phyloP scores from a whole-genome alignment of 495 filamentous ascomycete species.

The Staphylotrichum tortipilum region DNA sequence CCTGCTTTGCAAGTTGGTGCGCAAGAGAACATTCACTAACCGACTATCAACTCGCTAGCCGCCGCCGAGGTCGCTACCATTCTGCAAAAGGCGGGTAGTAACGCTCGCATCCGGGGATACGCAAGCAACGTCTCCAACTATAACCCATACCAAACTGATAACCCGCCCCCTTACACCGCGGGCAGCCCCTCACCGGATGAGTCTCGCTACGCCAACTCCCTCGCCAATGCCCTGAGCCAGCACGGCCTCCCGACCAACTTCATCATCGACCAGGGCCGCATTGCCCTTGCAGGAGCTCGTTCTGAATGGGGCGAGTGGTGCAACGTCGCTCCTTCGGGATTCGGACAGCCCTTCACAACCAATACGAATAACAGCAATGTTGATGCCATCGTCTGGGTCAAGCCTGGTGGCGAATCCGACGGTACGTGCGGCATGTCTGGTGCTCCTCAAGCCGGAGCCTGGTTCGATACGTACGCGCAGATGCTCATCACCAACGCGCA shows the following conservation, averaged over 20 bases:
- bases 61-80: conserved; percentile 45
- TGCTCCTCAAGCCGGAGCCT: neutral
- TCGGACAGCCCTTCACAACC: conserved; percentile 54
- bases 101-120: conserved; percentile 48
- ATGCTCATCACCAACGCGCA: neutral
- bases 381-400: conserved; percentile 69
- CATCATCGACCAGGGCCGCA: conserved; percentile 42
- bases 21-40: neutral
- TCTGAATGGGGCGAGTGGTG: conserved; percentile 65
- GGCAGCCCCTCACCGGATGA: conserved; percentile 47
- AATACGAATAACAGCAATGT: conserved; percentile 48
- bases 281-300: conserved; percentile 46
- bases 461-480: no score
- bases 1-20: no score
- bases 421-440: conserved; percentile 52
- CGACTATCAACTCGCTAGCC: conserved; percentile 17
- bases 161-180: conserved; percentile 29
- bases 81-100: conserved; percentile 45
- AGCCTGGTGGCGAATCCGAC: conserved; percentile 69
- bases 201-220: conserved; percentile 53
- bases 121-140: conserved; percentile 51
- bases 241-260: conserved; percentile 57
- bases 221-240: conserved; percentile 47
- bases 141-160: conserved; percentile 36
- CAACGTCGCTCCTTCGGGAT: conserved; percentile 59